phyloP scores from a whole-genome alignment of 306 rosid genomes.

The Lathyrus sativus region DNA sequence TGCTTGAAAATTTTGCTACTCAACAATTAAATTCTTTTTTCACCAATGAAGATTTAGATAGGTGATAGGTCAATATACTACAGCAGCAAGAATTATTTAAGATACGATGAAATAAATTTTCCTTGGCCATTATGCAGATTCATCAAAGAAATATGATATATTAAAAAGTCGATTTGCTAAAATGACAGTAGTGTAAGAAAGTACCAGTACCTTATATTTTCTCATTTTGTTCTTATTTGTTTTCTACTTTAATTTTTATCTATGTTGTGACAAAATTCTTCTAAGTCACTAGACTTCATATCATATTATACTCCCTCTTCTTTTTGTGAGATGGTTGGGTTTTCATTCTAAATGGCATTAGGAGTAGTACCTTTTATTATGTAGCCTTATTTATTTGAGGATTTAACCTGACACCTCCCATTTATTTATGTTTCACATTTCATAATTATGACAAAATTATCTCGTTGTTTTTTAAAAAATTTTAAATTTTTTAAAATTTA shows the following conservation, averaged over 20 bases:
- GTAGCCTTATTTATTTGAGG: no score
- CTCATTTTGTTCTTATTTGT: not conserved
- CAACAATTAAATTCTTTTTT: not conserved
- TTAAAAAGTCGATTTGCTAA: constrained; percentile 3
- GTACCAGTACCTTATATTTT: not conserved
- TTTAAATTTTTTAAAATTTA: no score
- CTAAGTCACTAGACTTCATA: not conserved
- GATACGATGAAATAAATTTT: constrained; percentile 5
- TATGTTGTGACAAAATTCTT: constrained; percentile 1
- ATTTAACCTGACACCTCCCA: no score
- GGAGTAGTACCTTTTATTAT: no score
- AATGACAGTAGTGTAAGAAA: constrained; percentile 13
- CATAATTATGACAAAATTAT: no score
- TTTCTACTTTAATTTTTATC: constrained; percentile 6
- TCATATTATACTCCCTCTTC: not conserved
- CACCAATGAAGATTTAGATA: constrained; percentile 14
- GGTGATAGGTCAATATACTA: constrained; percentile 1
- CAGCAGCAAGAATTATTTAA: not conserved
- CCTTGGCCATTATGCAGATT: constrained; percentile 16
- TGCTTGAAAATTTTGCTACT: constrained; percentile 1
- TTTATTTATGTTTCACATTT: no score
- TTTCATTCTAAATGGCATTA: no score
- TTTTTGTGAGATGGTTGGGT: no score
- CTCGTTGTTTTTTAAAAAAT: no score
- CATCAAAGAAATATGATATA: not conserved